Base-by-base conservation (phyloP, 257 asterid species). In the Nyctanthes arbortristis region DNA sequence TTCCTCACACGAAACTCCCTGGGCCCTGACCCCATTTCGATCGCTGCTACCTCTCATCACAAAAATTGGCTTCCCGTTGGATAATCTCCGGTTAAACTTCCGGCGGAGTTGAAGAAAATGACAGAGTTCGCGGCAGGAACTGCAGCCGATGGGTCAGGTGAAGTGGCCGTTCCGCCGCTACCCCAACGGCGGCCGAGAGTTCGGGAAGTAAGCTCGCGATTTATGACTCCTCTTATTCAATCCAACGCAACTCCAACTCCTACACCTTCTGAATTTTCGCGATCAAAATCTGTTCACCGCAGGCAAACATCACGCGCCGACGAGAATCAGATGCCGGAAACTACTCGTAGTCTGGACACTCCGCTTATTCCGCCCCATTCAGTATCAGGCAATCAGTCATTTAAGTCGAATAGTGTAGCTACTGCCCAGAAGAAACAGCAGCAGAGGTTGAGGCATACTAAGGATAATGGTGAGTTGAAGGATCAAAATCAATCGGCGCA, bases 401-500 rank as follows among this genome's bases (percentile, higher is more conserved):
- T 22, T 3, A 31, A 5, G 6, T 20, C 31, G 24, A 52, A 24
- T 52, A 52, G 31, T 52, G 59, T 52, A 8, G 31, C 68, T 16
- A 40, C 74, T 67, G 66, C 67, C 10, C 75, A 45, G 30, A 74
- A 62, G 75, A 79, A 70, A 28, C 74, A 60, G 25, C 79, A 69
- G 67, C 82, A 72, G 25, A 68, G 69, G 1, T 65, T 34, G 60
- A 78, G 74, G 69, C 77, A 71, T 56, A 25, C 25, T 1, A 73
- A 71, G 75, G 84, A 84, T 65, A 81, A 70, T 69, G 73, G 73
- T 45, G 77, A 82, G 30, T n/a, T n/a, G n/a, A n/a, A n/a, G n/a
- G n/a, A n/a, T n/a, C 64, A 75, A 63, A 67, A 79, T 63, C 74
- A 72, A 4, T 84, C 73, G 34, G 82, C 59, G 3, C 73, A 56